Conservation (phyloP, 1,284 basidiomycete species). For the Boletus mariae region DNA sequence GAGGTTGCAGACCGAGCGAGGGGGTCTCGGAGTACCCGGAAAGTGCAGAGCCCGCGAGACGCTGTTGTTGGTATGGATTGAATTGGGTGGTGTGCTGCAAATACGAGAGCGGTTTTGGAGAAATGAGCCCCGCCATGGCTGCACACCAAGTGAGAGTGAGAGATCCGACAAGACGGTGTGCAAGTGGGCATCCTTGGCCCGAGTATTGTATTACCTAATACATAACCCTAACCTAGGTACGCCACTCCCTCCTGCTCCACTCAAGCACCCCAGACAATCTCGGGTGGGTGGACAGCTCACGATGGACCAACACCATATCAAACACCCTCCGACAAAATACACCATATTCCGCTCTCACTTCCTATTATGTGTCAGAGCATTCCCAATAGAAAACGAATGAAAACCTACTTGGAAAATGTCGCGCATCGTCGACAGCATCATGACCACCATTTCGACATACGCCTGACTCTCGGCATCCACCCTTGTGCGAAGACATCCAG, state of each 20-base stretch:
- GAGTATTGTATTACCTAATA: constrained; percentile 23
- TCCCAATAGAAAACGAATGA: background rate
- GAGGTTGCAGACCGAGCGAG: constrained; percentile 45
- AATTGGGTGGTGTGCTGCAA: constrained; percentile 51
- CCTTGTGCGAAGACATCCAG: constrained; percentile 20
- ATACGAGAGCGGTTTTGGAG: constrained; percentile 63
- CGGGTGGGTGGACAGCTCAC: constrained; percentile 23
- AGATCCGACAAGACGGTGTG: constrained; percentile 8
- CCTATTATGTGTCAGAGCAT: constrained; percentile 5
- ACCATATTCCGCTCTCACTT: constrained; percentile 18
- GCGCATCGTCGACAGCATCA: constrained; percentile 32
- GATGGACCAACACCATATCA: constrained; percentile 10
- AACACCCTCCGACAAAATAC: constrained; percentile 25
- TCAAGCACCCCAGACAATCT: constrained; percentile 20
- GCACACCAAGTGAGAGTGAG: constrained; percentile 7
- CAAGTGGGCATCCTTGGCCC: background rate
- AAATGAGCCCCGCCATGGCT: constrained; percentile 56
- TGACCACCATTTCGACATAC: constrained; percentile 28
- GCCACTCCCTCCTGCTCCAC: constrained; percentile 11
- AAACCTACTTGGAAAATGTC: constrained; percentile 26
- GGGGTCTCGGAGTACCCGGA: constrained; percentile 51
- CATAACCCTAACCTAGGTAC: constrained; percentile 28
- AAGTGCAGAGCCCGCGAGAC: constrained; percentile 26
- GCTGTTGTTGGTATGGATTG: constrained; percentile 47
- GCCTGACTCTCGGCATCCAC: constrained; percentile 26